These are phyloP conservation scores for Neonectria sp. DNA, from an alignment of 2,329 filamentous ascomycete species.

Conservation along the genomic window DNA sequence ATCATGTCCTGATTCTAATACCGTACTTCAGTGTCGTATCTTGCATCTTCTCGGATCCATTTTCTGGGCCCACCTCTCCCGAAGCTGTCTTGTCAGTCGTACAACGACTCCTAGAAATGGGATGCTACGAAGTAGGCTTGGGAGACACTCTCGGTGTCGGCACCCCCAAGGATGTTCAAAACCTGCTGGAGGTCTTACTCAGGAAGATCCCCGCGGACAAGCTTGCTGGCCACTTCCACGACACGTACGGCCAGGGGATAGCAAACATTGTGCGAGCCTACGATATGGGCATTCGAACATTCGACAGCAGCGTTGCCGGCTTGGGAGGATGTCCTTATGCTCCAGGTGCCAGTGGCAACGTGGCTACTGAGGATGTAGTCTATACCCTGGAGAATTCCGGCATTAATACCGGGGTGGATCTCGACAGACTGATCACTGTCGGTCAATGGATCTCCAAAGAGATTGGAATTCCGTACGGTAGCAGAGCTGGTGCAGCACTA, in stretches of 20 bases:
- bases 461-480: slow-evolving; percentile 19
- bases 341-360: slow-evolving; percentile 30
- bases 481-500: slow-evolving; percentile 19
- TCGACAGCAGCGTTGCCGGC: slow-evolving; percentile 27
- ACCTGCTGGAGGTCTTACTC: slow-evolving; percentile 14
- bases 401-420: slow-evolving; percentile 18
- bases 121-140: slow-evolving; percentile 35
- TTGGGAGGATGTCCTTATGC: slow-evolving; percentile 32
- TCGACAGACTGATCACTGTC: slow-evolving; percentile 7
- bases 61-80: slow-evolving; percentile 13
- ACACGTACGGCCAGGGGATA: slow-evolving; percentile 28
- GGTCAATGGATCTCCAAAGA: slow-evolving; percentile 23
- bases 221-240: slow-evolving; percentile 31
- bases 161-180: slow-evolving; percentile 17
- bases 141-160: slow-evolving; percentile 30
- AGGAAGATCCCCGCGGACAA: slow-evolving; percentile 14
- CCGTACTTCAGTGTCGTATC: slow-evolving; percentile 4
- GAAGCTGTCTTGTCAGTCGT: slow-evolving; percentile 13
- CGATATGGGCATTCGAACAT: slow-evolving; percentile 28
- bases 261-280: slow-evolving; percentile 25
- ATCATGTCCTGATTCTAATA: neutral
- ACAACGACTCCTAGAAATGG: slow-evolving; percentile 25
- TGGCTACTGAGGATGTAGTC: slow-evolving; percentile 31
- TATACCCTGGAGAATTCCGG: slow-evolving; percentile 25
- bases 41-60: slow-evolving; percentile 33